Evolutionary conservation across 2,329 filamentous ascomycete species (phyloP).

Genomic region (Penicillium italicum): DNA sequence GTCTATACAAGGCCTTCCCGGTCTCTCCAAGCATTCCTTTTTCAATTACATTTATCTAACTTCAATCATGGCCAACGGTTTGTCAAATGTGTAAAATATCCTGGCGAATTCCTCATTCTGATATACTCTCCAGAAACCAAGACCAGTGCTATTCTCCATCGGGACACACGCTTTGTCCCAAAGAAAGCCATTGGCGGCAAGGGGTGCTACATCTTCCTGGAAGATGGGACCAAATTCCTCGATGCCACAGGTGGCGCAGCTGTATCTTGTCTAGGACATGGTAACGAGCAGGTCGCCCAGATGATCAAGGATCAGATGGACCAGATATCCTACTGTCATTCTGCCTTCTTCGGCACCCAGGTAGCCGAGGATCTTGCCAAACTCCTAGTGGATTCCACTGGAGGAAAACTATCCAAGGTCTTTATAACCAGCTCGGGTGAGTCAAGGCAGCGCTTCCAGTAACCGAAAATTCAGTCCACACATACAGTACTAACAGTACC

Average conservation of each 20-base stretch:
- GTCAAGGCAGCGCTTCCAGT: not conserved
- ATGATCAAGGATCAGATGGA: constrained; percentile 60
- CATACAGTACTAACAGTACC: not conserved
- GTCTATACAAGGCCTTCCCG: not conserved
- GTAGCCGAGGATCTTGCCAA: constrained; percentile 53
- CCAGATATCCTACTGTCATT: constrained; percentile 57
- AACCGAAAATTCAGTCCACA: not conserved
- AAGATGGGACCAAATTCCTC: constrained; percentile 59
- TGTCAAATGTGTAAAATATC: not conserved
- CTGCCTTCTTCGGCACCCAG: constrained; percentile 55
- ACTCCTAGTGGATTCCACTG: constrained; percentile 50
- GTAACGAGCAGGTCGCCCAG: constrained; percentile 56
- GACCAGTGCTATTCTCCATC: constrained; percentile 48
- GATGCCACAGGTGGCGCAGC: constrained; percentile 72
- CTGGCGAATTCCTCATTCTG: not conserved
- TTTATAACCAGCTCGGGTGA: constrained; percentile 59
- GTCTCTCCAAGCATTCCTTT: not conserved
- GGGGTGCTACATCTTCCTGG: constrained; percentile 52
- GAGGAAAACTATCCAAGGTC: constrained; percentile 51
- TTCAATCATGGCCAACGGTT: not conserved
- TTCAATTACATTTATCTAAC: not conserved
- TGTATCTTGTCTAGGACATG: constrained; percentile 68
- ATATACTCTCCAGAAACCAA: not conserved
- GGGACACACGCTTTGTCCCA: constrained; percentile 48
- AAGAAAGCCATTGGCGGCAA: constrained; percentile 48